A percentile compares a stretch with the other conserved stretches of the same genome.
These are phyloP conservation scores for Mycena filopes DNA, from an alignment of 768 basidiomycete genomes.

Conservation along the genomic window DNA sequence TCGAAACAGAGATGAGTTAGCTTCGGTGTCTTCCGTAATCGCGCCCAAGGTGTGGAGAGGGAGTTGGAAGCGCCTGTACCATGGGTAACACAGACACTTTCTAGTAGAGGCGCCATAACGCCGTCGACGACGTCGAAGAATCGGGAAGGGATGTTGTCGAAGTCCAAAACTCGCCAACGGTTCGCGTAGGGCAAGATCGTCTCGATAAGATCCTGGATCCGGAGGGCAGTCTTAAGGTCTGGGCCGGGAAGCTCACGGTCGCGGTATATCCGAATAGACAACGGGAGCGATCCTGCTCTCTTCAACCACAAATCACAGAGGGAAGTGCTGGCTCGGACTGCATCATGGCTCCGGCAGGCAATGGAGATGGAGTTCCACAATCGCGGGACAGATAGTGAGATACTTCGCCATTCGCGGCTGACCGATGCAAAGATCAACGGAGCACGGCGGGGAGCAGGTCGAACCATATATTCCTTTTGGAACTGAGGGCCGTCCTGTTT, in stretches of 20 bases:
- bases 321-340: neutral
- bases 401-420: conserved; percentile 4
- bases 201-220: neutral
- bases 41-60: neutral
- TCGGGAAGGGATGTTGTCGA: neutral
- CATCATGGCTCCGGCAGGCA: neutral
- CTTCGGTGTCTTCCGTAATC: neutral
- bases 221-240: too few relatives aligned
- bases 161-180: conserved; percentile 16
- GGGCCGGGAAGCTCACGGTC: fast-evolving
- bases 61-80: neutral
- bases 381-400: neutral
- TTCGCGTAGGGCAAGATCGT: neutral
- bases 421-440: conserved; percentile 7
- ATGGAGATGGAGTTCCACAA: conserved; percentile 15
- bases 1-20: conserved; percentile 3
- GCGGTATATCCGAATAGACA: conserved; percentile 1
- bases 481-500: neutral
- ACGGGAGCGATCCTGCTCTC: conserved; percentile 11
- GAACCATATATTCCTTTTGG: neutral
- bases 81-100: neutral
- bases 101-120: neutral
- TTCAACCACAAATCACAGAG: conserved; percentile 15
- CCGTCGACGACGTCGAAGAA: neutral
- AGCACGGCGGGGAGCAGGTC: neutral